Evolutionary conservation across 2,329 filamentous ascomycete species (phyloP).

Genomic region (Hymenoscyphus albidus): DNA sequence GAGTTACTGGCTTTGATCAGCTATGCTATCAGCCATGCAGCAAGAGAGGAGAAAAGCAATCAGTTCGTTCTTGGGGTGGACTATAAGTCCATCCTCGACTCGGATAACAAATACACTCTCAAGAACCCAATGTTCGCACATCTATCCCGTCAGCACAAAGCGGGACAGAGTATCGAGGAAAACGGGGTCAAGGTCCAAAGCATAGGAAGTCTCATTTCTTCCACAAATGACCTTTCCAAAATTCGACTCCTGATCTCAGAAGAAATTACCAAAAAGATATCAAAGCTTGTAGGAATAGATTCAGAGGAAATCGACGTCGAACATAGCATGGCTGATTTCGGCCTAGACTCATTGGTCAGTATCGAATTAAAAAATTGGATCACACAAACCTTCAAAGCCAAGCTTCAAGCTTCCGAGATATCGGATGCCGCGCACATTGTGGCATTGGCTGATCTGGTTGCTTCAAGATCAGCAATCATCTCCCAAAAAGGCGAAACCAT

Average conservation of each 20-base stretch:
- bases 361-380: constrained; percentile 23
- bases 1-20: constrained; percentile 25
- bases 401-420: constrained; percentile 32
- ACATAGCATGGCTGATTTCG: constrained; percentile 10
- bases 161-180: background rate
- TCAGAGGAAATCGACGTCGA: constrained; percentile 12
- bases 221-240: background rate
- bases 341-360: constrained; percentile 19
- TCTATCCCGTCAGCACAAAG: background rate
- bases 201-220: constrained; percentile 1
- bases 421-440: constrained; percentile 23
- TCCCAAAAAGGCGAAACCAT: background rate
- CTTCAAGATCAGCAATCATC: constrained; percentile 24
- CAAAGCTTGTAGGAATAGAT: constrained; percentile 13
- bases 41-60: constrained; percentile 18
- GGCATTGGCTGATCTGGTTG: constrained; percentile 23
- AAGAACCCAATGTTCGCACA: constrained; percentile 13
- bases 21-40: constrained; percentile 25
- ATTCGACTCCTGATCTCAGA: background rate
- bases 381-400: constrained; percentile 24
- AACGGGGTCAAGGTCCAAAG: background rate
- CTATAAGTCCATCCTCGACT: constrained; percentile 9
- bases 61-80: constrained; percentile 17
- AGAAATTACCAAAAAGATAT: constrained; percentile 11
- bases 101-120: constrained; percentile 8